These are phyloP conservation scores for Halocafeteria seosinensis DNA, from an alignment of 108 stramenopile genomes.

Conservation along the genomic window DNA sequence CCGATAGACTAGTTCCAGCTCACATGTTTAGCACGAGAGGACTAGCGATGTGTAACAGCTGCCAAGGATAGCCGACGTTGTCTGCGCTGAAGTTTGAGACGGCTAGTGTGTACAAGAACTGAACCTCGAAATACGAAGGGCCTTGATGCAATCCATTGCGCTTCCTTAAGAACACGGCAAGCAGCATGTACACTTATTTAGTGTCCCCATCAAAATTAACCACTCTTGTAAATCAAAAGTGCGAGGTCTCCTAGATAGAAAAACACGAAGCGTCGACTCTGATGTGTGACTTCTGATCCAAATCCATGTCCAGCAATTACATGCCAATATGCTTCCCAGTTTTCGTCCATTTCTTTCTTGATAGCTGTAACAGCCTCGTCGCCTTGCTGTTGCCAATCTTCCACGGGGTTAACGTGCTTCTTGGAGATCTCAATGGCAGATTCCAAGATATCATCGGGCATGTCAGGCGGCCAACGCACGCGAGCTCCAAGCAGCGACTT, in stretches of 20 bases:
- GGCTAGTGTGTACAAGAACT: too few relatives aligned
- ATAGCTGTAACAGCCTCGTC: slow-evolving; percentile 12
- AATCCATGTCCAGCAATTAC: slow-evolving; percentile 38
- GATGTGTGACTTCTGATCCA: slow-evolving; percentile 47
- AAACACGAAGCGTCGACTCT: slow-evolving; percentile 35
- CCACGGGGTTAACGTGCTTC: background rate
- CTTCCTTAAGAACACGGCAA: too few relatives aligned
- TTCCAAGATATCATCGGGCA: slow-evolving; percentile 47
- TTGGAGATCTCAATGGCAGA: slow-evolving; percentile 33
- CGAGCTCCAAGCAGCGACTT: slow-evolving; percentile 42
- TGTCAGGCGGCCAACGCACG: slow-evolving; percentile 45
- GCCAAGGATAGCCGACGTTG: too few relatives aligned
- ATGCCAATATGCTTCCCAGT: slow-evolving; percentile 43
- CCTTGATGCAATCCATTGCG: too few relatives aligned
- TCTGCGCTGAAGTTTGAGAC: too few relatives aligned
- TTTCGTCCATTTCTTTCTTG: slow-evolving; percentile 38
- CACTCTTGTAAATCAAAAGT: slow-evolving; percentile 47
- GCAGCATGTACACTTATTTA: too few relatives aligned
- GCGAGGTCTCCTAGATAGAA: slow-evolving; percentile 39
- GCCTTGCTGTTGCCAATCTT: slow-evolving; percentile 13
- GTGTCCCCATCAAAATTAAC: too few relatives aligned
- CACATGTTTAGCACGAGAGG: too few relatives aligned
- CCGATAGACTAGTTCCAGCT: too few relatives aligned
- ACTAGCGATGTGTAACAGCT: too few relatives aligned
- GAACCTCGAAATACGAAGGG: too few relatives aligned